A percentile compares a stretch with the other conserved stretches of the same genome.
These are phyloP conservation scores for Leccinum disarticulatum DNA, from an alignment of 768 basidiomycete species.

Conservation along the genomic window DNA sequence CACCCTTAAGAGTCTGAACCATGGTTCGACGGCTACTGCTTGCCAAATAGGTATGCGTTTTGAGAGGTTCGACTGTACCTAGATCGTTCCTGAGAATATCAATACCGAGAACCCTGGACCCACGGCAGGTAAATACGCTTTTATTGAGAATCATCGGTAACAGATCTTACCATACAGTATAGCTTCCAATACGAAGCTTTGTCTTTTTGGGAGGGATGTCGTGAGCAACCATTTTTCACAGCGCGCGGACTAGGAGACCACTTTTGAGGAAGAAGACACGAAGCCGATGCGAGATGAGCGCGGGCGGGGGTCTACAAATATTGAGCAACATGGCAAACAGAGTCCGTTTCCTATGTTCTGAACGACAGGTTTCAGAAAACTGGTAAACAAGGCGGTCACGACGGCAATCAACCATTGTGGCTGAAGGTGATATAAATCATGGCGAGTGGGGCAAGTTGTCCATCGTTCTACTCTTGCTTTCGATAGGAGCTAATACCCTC, in stretches of 20 bases:
- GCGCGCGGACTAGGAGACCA: neutral
- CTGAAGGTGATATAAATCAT: neutral
- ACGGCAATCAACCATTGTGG: neutral
- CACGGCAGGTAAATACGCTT: neutral
- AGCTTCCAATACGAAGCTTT: conserved; percentile 17
- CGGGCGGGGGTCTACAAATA: too few species aligned
- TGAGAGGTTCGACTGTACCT: too few species aligned
- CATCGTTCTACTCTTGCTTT: neutral
- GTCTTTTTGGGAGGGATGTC: conserved; percentile 20
- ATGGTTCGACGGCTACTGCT: too few species aligned
- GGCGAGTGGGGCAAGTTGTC: neutral
- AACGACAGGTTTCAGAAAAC: neutral
- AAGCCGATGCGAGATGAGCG: too few species aligned
- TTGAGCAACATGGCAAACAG: neutral
- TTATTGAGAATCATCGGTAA: neutral
- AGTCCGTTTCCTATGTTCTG: neutral
- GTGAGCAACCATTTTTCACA: too few species aligned
- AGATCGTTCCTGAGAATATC: too few species aligned
- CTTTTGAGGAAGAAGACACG: neutral
- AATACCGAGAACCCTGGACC: conserved; percentile 29
- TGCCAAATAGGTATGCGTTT: too few species aligned
- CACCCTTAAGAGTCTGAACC: too few species aligned
- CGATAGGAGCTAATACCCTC: too few species aligned
- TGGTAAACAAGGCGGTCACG: neutral
- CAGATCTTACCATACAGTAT: conserved; percentile 18